Evolutionary conservation across 129 eudicot species (phyloP).

Genomic region (Deinandra increscens): DNA sequence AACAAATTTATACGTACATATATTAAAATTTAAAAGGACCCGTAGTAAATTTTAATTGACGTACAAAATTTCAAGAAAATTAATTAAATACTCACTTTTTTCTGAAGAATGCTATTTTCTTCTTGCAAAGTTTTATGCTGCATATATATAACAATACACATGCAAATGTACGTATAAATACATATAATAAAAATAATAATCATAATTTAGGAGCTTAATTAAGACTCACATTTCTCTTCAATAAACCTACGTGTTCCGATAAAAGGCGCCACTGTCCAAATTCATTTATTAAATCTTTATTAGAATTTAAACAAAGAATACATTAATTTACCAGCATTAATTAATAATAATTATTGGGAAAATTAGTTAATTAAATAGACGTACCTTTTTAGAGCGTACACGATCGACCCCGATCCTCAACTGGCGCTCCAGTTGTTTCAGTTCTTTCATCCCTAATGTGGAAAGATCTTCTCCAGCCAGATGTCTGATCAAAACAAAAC

Average conservation of each 20-base stretch:
- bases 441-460: conserved; percentile 63
- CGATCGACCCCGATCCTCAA: conserved; percentile 69
- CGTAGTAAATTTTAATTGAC: not conserved
- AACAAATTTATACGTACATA: not conserved
- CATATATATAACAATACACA: conserved; percentile 5
- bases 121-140: conserved; percentile 44
- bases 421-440: conserved; percentile 72
- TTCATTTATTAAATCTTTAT: conserved; percentile 20
- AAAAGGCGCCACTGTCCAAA: conserved; percentile 52
- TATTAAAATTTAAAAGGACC: too few relatives aligned
- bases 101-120: conserved; percentile 36
- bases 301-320: conserved; percentile 4
- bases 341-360: not conserved
- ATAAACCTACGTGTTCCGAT: conserved; percentile 51
- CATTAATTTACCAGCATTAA: not conserved
- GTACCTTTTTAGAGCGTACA: conserved; percentile 65
- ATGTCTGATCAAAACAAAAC: conserved; percentile 36
- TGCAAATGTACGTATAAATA: not conserved
- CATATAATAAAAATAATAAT: not conserved
- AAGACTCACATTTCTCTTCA: conserved; percentile 69
- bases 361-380: too few relatives aligned
- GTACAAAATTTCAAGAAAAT: conserved; percentile 3
- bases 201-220: not conserved
- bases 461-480: conserved; percentile 68
- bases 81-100: conserved; percentile 37